Conservation (phyloP, 73 alveolate species). For the Uronychia binucleata region DNA sequence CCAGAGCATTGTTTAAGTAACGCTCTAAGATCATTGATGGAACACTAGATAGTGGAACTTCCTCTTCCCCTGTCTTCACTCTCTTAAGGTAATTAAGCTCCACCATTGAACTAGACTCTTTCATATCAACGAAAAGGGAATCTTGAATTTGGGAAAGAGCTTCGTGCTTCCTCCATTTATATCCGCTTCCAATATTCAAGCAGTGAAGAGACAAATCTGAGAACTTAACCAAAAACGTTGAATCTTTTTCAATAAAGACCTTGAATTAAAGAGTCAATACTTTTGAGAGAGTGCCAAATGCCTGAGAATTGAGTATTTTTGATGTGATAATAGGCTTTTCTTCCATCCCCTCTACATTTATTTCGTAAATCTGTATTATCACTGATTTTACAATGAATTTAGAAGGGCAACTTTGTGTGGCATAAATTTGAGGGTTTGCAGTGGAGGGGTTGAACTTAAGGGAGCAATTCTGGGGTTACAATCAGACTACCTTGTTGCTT, state of each 20-base stretch:
- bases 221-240: not conserved
- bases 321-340: not conserved
- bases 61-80: too few species aligned
- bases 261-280: not conserved
- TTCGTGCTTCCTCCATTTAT: constrained; percentile 6
- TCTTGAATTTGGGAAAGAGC: not conserved
- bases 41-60: too few species aligned
- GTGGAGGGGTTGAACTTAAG: not conserved
- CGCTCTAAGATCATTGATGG: too few species aligned
- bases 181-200: not conserved
- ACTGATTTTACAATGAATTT: too few species aligned
- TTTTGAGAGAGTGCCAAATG: too few species aligned
- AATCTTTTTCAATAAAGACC: not conserved
- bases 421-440: not conserved
- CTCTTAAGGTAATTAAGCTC: too few species aligned
- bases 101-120: too few species aligned
- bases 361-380: too few species aligned
- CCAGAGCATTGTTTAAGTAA: too few species aligned
- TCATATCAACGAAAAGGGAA: not conserved
- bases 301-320: too few species aligned
- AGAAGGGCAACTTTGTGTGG: too few species aligned
- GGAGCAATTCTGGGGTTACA: not conserved
- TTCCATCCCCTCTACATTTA: not conserved
- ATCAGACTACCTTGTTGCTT: not conserved
- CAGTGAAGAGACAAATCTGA: not conserved